A percentile compares a stretch with the other conserved stretches of the same genome.
phyloP scores from a whole-genome alignment of 768 basidiomycete genomes.

The Collybia sp. region DNA sequence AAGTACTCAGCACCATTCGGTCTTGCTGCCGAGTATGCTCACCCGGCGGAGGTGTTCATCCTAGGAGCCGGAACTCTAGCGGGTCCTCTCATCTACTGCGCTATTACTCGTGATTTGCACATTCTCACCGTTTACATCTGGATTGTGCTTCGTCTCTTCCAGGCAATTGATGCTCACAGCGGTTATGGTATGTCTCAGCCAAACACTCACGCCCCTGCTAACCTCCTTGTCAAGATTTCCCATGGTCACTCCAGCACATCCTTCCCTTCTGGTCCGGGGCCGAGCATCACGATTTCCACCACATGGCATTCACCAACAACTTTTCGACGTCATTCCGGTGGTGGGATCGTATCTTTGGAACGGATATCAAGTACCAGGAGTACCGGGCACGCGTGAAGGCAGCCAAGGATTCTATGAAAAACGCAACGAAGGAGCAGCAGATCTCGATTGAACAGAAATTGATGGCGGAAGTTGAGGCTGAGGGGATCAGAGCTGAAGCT shows the following conservation, averaged over 20 bases:
- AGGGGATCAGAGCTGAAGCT: slow-evolving; percentile 68
- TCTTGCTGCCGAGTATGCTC: slow-evolving; percentile 96
- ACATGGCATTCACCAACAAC: slow-evolving; percentile 94
- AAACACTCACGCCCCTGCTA: not conserved
- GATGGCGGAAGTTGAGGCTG: slow-evolving; percentile 66
- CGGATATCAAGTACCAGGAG: slow-evolving; percentile 83
- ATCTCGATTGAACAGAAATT: slow-evolving; percentile 55
- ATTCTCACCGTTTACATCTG: slow-evolving; percentile 91
- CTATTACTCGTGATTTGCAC: slow-evolving; percentile 72
- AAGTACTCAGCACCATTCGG: slow-evolving; percentile 97
- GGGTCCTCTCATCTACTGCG: slow-evolving; percentile 85
- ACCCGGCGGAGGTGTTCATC: slow-evolving; percentile 94
- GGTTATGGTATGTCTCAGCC: slow-evolving; percentile 71
- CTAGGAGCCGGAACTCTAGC: slow-evolving; percentile 88
- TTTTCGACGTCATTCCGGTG: slow-evolving; percentile 92
- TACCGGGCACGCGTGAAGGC: slow-evolving; percentile 67
- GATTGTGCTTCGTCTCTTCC: slow-evolving; percentile 92
- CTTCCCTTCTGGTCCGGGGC: slow-evolving; percentile 97
- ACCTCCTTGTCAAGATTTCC: slow-evolving; percentile 64
- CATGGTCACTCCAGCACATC: slow-evolving; percentile 92
- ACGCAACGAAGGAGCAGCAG: slow-evolving; percentile 47
- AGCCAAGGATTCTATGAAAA: slow-evolving; percentile 52
- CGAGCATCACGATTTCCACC: slow-evolving; percentile 98
- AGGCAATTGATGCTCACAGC: slow-evolving; percentile 95
- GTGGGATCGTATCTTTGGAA: slow-evolving; percentile 88